Evolutionary conservation across 345 rosid species (phyloP).

Genomic region (Moricandia arvensis): DNA sequence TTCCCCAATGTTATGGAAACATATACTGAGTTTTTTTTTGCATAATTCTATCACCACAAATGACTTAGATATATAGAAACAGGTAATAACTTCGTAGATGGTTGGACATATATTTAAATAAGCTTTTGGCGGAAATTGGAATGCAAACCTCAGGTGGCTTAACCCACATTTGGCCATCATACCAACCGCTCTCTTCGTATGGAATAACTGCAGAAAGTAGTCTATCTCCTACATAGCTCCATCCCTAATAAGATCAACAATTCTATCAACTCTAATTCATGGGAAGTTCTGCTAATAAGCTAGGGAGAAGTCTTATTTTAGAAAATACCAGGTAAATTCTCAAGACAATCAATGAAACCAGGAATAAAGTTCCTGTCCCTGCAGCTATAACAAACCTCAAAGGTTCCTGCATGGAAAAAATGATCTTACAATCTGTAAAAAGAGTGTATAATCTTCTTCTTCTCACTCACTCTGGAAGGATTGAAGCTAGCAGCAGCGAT

Average conservation of each 20-base stretch:
- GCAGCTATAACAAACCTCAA: constrained; percentile 83
- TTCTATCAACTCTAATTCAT: not conserved
- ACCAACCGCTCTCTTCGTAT: constrained; percentile 98
- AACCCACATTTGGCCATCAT: constrained; percentile 98
- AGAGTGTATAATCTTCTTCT: too few species aligned
- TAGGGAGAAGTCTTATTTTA: not conserved
- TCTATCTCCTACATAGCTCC: constrained; percentile 97
- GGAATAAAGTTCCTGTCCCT: constrained; percentile 88
- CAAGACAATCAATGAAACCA: constrained; percentile 74
- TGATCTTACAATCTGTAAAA: too few species aligned
- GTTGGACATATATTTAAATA: too few species aligned
- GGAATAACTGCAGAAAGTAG: constrained; percentile 93
- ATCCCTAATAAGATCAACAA: constrained; percentile 58
- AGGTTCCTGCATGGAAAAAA: too few species aligned
- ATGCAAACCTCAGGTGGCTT: constrained; percentile 86
- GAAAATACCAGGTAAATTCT: constrained; percentile 82
- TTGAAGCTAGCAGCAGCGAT: constrained; percentile 93
- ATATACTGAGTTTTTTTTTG: too few species aligned
- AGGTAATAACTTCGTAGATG: too few species aligned
- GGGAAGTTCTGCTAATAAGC: not conserved
- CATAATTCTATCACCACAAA: too few species aligned
- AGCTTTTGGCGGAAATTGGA: too few species aligned
- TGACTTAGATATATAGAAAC: too few species aligned
- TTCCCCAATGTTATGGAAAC: too few species aligned
- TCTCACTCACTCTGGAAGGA: constrained; percentile 76